phyloP scores from a whole-genome alignment of 2,329 filamentous ascomycete genomes.

The Sporothrix mexicana region DNA sequence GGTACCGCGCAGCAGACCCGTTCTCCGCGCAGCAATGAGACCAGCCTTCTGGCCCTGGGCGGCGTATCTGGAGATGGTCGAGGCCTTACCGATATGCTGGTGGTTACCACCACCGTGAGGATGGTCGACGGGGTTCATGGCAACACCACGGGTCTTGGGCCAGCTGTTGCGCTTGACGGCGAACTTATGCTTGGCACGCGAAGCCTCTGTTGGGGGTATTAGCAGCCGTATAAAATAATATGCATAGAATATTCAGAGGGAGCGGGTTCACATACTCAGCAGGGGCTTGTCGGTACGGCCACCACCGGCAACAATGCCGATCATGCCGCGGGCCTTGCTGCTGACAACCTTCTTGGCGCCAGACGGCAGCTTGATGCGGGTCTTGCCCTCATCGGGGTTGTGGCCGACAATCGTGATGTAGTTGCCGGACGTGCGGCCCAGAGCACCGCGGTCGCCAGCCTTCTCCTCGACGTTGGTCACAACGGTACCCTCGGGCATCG shows the following conservation, averaged over 20 bases:
- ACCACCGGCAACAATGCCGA: slow-evolving; percentile 98
- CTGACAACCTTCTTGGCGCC: slow-evolving; percentile 99
- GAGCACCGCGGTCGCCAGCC: slow-evolving; percentile 92
- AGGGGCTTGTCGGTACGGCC: slow-evolving; percentile 99
- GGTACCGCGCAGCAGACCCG: slow-evolving; percentile 99
- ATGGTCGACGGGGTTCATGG: slow-evolving; percentile 99
- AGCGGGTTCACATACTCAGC: slow-evolving; percentile 68
- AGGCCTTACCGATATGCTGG: slow-evolving; percentile 99
- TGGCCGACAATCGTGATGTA: slow-evolving; percentile 98
- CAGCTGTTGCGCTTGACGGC: slow-evolving; percentile 99
- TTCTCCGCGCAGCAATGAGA: slow-evolving; percentile 99
- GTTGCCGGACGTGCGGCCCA: slow-evolving; percentile 98
- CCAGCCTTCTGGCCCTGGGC: slow-evolving; percentile 99
- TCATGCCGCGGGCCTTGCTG: slow-evolving; percentile 94
- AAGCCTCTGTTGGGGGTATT: slow-evolving; percentile 73
- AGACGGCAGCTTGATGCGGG: slow-evolving; percentile 97
- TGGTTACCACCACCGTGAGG: slow-evolving; percentile 99
- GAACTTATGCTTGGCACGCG: slow-evolving; percentile 99
- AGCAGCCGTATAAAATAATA: slow-evolving; percentile 2
- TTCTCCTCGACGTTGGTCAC: slow-evolving; percentile 99
- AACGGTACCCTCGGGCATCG: slow-evolving; percentile 98
- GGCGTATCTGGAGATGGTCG: slow-evolving; percentile 98
- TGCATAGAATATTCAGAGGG: too few relatives aligned
- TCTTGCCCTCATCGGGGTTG: slow-evolving; percentile 99
- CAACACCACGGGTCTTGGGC: slow-evolving; percentile 99